phyloP scores from a whole-genome alignment of 805 yeast genomes.

The Kuraishia floccosa region DNA sequence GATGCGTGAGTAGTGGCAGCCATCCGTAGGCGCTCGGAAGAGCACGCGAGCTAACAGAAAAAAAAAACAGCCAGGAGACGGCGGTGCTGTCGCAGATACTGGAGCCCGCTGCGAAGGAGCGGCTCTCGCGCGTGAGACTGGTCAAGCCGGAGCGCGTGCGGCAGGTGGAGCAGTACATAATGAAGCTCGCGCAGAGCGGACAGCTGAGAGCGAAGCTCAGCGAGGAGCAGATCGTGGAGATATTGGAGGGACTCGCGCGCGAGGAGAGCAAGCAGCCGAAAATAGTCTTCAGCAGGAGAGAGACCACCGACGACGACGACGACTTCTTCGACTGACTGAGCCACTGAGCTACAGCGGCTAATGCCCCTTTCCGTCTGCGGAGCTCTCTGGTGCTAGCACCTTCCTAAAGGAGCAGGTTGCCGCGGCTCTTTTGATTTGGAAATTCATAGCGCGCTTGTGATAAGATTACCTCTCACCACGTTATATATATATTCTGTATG shows the following conservation, averaged over 20 bases:
- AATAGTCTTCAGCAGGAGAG: constrained; percentile 46
- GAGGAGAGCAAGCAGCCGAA: constrained; percentile 57
- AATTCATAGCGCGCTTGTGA: too few species aligned
- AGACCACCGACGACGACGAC: constrained; percentile 8
- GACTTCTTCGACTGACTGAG: constrained; percentile 6
- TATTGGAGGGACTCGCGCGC: constrained; percentile 72
- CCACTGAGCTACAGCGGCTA: not conserved
- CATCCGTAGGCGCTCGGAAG: too few species aligned
- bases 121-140: constrained; percentile 74
- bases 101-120: constrained; percentile 76
- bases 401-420: too few species aligned
- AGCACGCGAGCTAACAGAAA: too few species aligned
- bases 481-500: too few species aligned
- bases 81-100: constrained; percentile 50
- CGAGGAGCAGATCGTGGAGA: constrained; percentile 74
- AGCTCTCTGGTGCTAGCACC: too few species aligned
- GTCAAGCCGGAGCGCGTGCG: constrained; percentile 88
- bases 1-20: too few species aligned
- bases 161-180: constrained; percentile 73
- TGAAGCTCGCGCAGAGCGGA: constrained; percentile 66
- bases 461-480: too few species aligned
- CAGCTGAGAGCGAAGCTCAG: constrained; percentile 62
- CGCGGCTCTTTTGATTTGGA: too few species aligned
- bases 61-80: not conserved
- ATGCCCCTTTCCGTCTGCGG: not conserved